These are phyloP conservation scores for Coleophoma eucalyptorum DNA, from an alignment of 2,329 filamentous ascomycete genomes.

Conservation along the genomic window DNA sequence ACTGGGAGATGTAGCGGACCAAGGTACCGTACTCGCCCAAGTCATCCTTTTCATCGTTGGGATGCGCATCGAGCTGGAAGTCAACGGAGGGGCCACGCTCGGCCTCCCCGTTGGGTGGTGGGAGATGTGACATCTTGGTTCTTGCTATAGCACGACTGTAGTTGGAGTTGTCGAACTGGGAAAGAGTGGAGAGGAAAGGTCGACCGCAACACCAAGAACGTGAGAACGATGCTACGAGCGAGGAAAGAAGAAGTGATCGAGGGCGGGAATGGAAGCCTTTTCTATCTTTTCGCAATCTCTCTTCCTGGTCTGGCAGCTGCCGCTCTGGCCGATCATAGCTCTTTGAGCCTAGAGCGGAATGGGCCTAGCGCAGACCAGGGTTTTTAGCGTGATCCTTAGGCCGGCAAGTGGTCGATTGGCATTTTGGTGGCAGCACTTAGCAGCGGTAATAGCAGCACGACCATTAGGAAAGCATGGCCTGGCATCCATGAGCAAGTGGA, in stretches of 20 bases:
- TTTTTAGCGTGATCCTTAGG: neutral
- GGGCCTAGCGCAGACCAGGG: neutral
- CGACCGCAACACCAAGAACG: slow-evolving; percentile 2
- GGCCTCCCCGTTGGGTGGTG: slow-evolving; percentile 1
- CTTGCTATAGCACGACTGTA: neutral
- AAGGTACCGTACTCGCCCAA: slow-evolving; percentile 61
- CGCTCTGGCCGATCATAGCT: slow-evolving; percentile 2
- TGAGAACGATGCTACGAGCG: neutral
- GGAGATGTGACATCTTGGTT: neutral
- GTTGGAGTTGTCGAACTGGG: neutral
- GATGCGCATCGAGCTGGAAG: slow-evolving; percentile 2
- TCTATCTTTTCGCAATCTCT: neutral
- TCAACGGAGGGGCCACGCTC: slow-evolving; percentile 1
- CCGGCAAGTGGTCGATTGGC: neutral
- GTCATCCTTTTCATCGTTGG: slow-evolving; percentile 17
- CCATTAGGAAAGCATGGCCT: too few species aligned
- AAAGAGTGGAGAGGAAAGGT: neutral
- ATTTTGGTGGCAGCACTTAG: neutral
- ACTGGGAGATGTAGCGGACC: slow-evolving; percentile 65
- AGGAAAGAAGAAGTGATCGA: neutral
- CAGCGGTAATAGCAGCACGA: neutral
- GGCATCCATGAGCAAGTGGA: too few species aligned
- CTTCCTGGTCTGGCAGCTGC: neutral
- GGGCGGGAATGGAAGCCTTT: neutral
- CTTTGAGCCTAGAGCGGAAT: neutral